These are phyloP conservation scores for Parietaria judaica DNA, from an alignment of 306 rosid species.

Conservation along the genomic window DNA sequence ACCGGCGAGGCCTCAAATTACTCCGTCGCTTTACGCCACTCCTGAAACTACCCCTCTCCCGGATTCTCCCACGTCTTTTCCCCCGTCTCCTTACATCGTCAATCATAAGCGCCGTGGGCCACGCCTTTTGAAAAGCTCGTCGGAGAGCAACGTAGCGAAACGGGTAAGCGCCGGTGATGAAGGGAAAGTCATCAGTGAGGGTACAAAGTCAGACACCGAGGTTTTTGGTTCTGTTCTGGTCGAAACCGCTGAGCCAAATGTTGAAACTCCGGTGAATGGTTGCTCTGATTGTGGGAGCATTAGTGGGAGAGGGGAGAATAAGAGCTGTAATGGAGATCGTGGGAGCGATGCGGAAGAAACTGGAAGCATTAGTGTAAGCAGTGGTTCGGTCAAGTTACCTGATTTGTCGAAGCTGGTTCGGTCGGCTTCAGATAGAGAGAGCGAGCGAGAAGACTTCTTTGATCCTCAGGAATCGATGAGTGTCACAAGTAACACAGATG, in stretches of 20 bases:
- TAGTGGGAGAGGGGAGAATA: constrained; percentile 18
- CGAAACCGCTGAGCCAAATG: constrained; percentile 25
- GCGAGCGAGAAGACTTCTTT: constrained; percentile 64
- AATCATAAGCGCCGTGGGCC: constrained; percentile 97
- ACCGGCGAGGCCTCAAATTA: constrained; percentile 53
- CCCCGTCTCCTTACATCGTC: constrained; percentile 87
- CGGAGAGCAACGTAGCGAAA: constrained; percentile 46
- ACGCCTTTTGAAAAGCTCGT: constrained; percentile 67
- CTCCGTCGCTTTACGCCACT: constrained; percentile 79
- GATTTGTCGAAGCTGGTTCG: constrained; percentile 20
- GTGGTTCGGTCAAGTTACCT: constrained; percentile 25
- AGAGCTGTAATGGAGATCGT: constrained; percentile 25
- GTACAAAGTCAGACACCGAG: constrained; percentile 23
- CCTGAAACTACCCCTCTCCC: constrained; percentile 82
- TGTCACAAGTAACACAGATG: constrained; percentile 60
- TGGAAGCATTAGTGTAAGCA: constrained; percentile 13
- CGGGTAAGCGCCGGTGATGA: constrained; percentile 19
- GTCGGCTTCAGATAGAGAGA: constrained; percentile 34
- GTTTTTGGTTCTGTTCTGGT: constrained; percentile 28
- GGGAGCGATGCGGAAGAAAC: constrained; percentile 19
- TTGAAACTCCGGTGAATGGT: constrained; percentile 32
- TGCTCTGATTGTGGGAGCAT: constrained; percentile 22
- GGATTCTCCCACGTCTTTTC: constrained; percentile 70
- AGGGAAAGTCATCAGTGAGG: constrained; percentile 21
- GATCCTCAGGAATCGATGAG: constrained; percentile 76